Evolutionary conservation across 208 protist genomes (phyloP).

Genomic region (Leishmania arabica): DNA sequence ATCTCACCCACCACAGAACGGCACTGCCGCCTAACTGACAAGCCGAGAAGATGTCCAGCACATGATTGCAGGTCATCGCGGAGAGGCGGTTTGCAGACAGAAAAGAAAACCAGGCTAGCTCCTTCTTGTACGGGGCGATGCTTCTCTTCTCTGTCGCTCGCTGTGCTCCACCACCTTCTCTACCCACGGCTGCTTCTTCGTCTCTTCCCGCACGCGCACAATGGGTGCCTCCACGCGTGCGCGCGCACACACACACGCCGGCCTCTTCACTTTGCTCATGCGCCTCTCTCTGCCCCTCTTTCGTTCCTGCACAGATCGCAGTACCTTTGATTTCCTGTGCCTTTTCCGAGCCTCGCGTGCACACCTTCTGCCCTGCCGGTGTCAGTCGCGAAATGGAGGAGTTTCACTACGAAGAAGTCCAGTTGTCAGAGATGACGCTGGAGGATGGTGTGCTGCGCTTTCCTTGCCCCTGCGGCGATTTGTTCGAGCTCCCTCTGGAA

Average conservation of each 20-base stretch:
- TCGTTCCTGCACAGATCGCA: neutral
- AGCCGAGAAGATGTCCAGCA: neutral
- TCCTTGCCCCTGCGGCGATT: constrained; percentile 92
- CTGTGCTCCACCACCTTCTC: neutral
- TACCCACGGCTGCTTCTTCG: neutral
- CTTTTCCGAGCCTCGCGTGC: constrained; percentile 5
- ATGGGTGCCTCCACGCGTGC: neutral
- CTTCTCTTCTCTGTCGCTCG: neutral
- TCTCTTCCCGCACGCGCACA: neutral
- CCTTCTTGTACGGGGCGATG: neutral
- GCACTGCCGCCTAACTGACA: neutral
- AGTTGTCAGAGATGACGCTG: constrained; percentile 78
- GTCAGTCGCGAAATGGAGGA: constrained; percentile 42
- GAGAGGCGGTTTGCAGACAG: neutral
- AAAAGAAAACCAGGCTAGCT: neutral
- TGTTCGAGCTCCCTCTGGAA: constrained; percentile 84
- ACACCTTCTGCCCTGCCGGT: neutral
- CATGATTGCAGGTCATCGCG: neutral
- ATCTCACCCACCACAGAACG: neutral
- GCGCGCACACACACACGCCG: neutral
- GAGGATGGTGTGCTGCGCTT: constrained; percentile 78
- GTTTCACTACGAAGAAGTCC: constrained; percentile 92
- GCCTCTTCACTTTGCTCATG: neutral
- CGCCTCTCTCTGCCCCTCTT: neutral
- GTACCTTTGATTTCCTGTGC: neutral